phyloP scores from a whole-genome alignment of 306 rosid species.

The Mimosa pudica region DNA sequence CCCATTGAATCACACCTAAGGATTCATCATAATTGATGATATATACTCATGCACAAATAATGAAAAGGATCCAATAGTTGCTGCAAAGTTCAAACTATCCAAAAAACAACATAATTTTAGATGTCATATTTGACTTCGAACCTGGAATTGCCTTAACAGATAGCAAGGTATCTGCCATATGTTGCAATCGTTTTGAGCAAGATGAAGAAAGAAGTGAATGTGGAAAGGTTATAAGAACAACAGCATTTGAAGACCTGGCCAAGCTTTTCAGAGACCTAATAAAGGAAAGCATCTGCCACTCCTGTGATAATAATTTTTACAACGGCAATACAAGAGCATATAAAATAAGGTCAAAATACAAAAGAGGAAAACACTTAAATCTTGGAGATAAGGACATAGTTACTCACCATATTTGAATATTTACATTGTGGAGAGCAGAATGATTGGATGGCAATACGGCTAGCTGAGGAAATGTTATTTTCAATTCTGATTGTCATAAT shows the following conservation, averaged over 20 bases:
- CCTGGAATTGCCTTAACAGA: conserved; percentile 88
- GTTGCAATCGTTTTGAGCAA: conserved; percentile 79
- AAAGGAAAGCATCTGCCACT: conserved; percentile 89
- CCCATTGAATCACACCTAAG: not conserved
- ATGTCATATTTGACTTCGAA: conserved; percentile 38
- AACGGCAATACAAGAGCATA: conserved; percentile 11
- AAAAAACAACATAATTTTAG: not conserved
- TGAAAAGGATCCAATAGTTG: not conserved
- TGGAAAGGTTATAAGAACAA: conserved; percentile 74
- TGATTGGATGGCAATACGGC: conserved; percentile 87
- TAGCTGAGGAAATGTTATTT: conserved; percentile 51
- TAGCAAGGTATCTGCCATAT: conserved; percentile 88
- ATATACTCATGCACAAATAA: not conserved
- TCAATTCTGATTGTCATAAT: conserved; percentile 46
- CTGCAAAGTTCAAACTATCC: not conserved
- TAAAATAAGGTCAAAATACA: not conserved
- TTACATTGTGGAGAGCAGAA: conserved; percentile 85
- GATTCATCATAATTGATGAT: not conserved
- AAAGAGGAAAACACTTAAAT: conserved; percentile 26
- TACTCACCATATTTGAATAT: conserved; percentile 68
- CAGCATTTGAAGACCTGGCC: conserved; percentile 73
- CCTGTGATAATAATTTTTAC: conserved; percentile 49
- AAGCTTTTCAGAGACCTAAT: conserved; percentile 69
- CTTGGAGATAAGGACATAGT: conserved; percentile 12
- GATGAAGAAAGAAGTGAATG: conserved; percentile 69